A percentile compares a stretch with the other conserved stretches of the same genome.
These are phyloP conservation scores for Isoetes taiwanensis DNA, from an alignment of 75 land plant genomes.

Conservation along the genomic window DNA sequence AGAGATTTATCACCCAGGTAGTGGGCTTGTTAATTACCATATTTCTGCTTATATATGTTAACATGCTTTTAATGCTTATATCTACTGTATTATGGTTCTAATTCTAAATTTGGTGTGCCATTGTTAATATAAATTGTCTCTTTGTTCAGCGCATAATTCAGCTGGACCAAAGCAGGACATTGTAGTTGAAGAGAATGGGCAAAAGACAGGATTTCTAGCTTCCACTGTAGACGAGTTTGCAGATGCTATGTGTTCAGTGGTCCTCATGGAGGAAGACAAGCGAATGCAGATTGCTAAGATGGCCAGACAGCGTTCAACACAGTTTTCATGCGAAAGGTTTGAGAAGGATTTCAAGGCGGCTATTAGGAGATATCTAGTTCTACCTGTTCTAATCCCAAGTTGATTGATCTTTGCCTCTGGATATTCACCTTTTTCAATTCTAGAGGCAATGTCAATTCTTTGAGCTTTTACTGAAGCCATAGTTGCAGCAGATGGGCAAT, in stretches of 20 bases:
- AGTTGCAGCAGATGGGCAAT: no score
- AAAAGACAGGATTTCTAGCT: slow-evolving; percentile 81
- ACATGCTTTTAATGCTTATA: not conserved
- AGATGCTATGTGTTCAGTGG: slow-evolving; percentile 52
- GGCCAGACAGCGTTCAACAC: slow-evolving; percentile 67
- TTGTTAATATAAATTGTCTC: not conserved
- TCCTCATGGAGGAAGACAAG: slow-evolving; percentile 56
- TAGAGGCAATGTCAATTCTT: no score
- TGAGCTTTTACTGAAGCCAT: no score
- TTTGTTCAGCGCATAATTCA: slow-evolving; percentile 97
- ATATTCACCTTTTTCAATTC: no score
- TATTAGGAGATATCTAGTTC: not conserved
- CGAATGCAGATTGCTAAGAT: slow-evolving; percentile 67
- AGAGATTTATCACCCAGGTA: no score
- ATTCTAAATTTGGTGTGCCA: not conserved
- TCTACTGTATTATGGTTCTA: slow-evolving; percentile 4
- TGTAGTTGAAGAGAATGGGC: slow-evolving; percentile 67
- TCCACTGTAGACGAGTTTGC: slow-evolving; percentile 62
- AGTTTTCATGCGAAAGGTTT: slow-evolving; percentile 69
- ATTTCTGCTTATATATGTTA: not conserved
- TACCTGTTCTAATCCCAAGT: not conserved
- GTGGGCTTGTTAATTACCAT: no score
- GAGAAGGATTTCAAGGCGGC: slow-evolving; percentile 74
- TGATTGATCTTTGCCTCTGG: no score
- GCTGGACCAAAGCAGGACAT: slow-evolving; percentile 99